Base-by-base conservation (phyloP, 352 stramenopile species). In the Globisporangium viniferum region DNA sequence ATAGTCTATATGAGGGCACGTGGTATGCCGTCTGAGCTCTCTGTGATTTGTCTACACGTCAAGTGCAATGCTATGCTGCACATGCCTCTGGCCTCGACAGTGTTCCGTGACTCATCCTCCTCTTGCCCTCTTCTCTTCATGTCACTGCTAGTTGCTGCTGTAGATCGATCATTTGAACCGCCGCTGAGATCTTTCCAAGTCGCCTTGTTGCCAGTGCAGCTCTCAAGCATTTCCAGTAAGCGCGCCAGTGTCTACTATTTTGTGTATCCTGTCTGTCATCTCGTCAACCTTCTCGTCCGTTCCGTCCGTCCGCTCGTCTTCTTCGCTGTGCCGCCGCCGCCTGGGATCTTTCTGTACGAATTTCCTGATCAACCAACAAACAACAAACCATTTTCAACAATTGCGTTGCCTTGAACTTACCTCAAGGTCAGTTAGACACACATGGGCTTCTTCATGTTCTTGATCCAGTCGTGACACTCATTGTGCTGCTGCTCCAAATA, bases 271-370 rank as follows among this genome's bases (percentile, higher is more conserved):
- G 46, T 24, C 46, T 27, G 18, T 54, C 46, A 54, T 27, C 46
- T 54, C 6, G 4, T 27, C 18, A 18, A 48, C 39, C 35, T 48
- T 18, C 39, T 48, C 39, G 39, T 48, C 39, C 39, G 15, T 48
- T 48, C 39, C 14, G 39, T 48, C 39, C 39, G 14, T 48, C 12
- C 18, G 46, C 10, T 14, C 36, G 12, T 44, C 36, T 44, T 44
- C 36, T 15, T 54, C 18, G 46, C 46, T 27, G 55, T n/a, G 31
- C 3, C 31, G 31, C 5, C 31, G 55, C 36, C 55, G 35, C 15
- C 18, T 60, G 55, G 29, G 31, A 60, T 60, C 55, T 22, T 22
- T 54, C 46, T 54, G 39, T 18, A 48, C 39, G 39, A 48, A 48
- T 54, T 12, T 24, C 46, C 18, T 54, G n/a, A 54, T 22, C 46